A percentile compares a stretch with the other conserved stretches of the same genome.
phyloP scores from a whole-genome alignment of 73 alveolate genomes.

The Tetrahymena malaccensis region DNA sequence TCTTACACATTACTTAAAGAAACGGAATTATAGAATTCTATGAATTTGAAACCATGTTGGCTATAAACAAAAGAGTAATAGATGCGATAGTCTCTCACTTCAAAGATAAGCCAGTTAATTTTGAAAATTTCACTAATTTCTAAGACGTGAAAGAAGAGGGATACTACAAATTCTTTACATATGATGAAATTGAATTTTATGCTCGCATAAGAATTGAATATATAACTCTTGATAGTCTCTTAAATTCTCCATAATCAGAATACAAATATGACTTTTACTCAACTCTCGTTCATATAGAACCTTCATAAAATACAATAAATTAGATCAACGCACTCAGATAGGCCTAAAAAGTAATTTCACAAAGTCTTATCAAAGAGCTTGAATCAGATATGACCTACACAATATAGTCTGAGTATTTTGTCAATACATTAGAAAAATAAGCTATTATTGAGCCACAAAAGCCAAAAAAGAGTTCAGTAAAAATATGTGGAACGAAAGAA shows the following conservation, averaged over 20 bases:
- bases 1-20: not conserved
- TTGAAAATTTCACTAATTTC: not conserved
- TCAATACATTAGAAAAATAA: not conserved
- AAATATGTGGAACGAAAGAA: not conserved
- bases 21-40: not conserved
- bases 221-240: not conserved
- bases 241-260: not conserved
- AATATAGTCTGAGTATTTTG: not conserved
- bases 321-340: not conserved
- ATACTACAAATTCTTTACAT: not conserved
- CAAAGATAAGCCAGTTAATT: not conserved
- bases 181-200: not conserved
- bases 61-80: not conserved
- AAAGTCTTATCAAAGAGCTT: not conserved
- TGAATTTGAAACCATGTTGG: not conserved
- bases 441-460: not conserved
- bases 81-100: not conserved
- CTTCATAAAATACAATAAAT: not conserved
- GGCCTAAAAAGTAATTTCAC: not conserved
- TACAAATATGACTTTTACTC: not conserved
- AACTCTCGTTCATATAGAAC: not conserved
- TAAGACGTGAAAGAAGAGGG: not conserved
- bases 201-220: not conserved
- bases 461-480: not conserved
- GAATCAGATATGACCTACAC: not conserved